Evolutionary conservation across 2,329 filamentous ascomycete genomes (phyloP), one percentile per base, ranked within the genome.

Genomic region (Ceratocystis huliohia): DNA sequence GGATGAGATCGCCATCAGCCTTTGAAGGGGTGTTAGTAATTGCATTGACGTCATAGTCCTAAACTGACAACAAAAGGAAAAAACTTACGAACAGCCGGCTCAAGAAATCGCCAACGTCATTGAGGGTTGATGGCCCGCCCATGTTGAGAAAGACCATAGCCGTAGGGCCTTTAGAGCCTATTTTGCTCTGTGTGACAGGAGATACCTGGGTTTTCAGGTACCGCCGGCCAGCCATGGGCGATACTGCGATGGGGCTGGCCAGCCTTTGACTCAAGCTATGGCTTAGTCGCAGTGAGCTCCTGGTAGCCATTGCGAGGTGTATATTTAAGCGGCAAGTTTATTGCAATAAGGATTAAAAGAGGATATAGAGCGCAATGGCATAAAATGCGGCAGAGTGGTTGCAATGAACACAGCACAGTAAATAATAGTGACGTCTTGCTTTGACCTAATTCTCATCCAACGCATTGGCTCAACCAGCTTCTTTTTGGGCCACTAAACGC

Each of bases 101-200:
- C 61, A 99, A 78, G 74, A 97, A 99, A 76, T 88, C 85, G 71
- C 88, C 87, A 45, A 99, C 94, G 78, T 99, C 91, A 70, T 87
- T 84, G 3, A 88, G 88, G 3, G 89, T 96, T 1, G 90, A 89
- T 2, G 94, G 94, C 0, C 94, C 94, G 68, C 94, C 94, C 94
- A 99, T 99, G 77, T 99, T 99, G 78, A 99, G 84, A 73, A 99
- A 96, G 15, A 99, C 94, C 85, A 99, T 97, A 56, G 94, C 94
- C 3, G 94, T 99, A 6, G 92, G 91, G 0, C 93, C 93, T 73
- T 89, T 81, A 53, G 81, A 82, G 13, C 82, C 84, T 0, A 83
- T 83, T 5, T 83, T 80, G 81, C 91, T 82, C 75, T 95, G 90
- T 0, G 89, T 92, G 25, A 94, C 90, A 6, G 90, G 89, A 10